Conservation (phyloP, 805 yeast species). For the Kodamaea nitidulidarum region DNA sequence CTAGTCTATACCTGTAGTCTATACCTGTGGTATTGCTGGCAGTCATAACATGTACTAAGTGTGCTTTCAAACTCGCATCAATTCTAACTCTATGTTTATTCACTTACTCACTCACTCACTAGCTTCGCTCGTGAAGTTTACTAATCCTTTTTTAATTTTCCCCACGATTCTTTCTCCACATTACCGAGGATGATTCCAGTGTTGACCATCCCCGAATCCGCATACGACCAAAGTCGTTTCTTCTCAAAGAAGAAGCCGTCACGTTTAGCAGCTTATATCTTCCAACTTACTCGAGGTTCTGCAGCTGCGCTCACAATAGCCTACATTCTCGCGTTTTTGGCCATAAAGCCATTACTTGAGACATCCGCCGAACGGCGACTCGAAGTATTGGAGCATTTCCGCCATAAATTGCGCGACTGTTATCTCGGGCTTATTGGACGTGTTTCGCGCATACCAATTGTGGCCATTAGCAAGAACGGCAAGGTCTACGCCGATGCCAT, state of each 20-base stretch:
- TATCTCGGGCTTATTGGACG: conserved; percentile 31
- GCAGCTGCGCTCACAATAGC: conserved; percentile 25
- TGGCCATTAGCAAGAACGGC: conserved; percentile 29
- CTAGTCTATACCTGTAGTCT: too few relatives aligned
- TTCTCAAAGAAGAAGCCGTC: conserved; percentile 17
- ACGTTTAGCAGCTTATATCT: conserved; percentile 21
- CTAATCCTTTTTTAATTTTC: too few relatives aligned
- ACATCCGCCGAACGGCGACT: conserved; percentile 25
- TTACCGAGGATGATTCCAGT: conserved; percentile 23
- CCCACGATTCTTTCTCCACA: conserved; percentile 4
- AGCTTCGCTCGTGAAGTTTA: too few relatives aligned
- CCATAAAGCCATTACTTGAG: conserved; percentile 33
- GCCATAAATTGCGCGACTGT: conserved; percentile 31
- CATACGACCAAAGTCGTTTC: conserved; percentile 32
- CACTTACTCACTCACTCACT: too few relatives aligned
- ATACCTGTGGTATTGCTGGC: too few relatives aligned
- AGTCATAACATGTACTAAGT: too few relatives aligned
- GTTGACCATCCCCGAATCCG: conserved; percentile 39
- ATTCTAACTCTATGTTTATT: too few relatives aligned
- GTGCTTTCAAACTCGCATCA: too few relatives aligned
- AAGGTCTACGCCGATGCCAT: conserved; percentile 36
- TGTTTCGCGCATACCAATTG: conserved; percentile 38
- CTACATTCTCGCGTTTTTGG: conserved; percentile 31
- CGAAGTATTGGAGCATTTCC: conserved; percentile 31
- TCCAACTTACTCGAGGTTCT: conserved; percentile 33